phyloP scores from a whole-genome alignment of 2,329 filamentous ascomycete species.

The Ophiosphaerella herpotricha region DNA sequence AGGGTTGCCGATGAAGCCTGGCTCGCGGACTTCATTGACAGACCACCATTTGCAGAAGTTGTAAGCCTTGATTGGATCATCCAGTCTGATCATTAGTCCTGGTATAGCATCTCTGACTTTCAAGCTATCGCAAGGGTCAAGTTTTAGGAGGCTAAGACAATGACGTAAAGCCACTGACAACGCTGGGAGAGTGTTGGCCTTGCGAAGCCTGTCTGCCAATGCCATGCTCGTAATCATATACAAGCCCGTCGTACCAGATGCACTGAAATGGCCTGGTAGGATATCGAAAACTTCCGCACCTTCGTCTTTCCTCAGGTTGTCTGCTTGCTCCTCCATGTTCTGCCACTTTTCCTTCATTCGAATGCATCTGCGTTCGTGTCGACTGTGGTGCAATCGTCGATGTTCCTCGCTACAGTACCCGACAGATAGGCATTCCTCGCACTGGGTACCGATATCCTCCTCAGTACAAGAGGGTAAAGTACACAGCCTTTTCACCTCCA shows the following conservation, averaged over 20 bases:
- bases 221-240: neutral
- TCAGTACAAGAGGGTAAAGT: neutral
- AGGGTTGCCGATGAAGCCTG: conserved; percentile 32
- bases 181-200: conserved; percentile 40
- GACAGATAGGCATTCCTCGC: conserved; percentile 49
- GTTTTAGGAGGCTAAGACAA: conserved; percentile 50
- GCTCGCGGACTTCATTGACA: conserved; percentile 13
- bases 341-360: no score
- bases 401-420: conserved; percentile 55
- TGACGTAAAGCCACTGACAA: conserved; percentile 37
- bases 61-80: conserved; percentile 56
- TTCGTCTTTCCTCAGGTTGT: neutral
- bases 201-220: conserved; percentile 35
- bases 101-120: conserved; percentile 51
- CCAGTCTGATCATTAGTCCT: conserved; percentile 51
- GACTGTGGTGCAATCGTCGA: conserved; percentile 31
- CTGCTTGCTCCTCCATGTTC: no score
- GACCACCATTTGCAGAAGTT: conserved; percentile 57
- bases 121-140: conserved; percentile 53
- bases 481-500: neutral
- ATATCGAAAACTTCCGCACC: neutral
- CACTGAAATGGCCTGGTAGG: neutral
- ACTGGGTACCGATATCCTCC: conserved; percentile 39
- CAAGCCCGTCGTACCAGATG: neutral
- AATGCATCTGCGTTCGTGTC: no score